Base-by-base conservation (phyloP, 2,329 filamentous ascomycete species). In the Penicillium freii region DNA sequence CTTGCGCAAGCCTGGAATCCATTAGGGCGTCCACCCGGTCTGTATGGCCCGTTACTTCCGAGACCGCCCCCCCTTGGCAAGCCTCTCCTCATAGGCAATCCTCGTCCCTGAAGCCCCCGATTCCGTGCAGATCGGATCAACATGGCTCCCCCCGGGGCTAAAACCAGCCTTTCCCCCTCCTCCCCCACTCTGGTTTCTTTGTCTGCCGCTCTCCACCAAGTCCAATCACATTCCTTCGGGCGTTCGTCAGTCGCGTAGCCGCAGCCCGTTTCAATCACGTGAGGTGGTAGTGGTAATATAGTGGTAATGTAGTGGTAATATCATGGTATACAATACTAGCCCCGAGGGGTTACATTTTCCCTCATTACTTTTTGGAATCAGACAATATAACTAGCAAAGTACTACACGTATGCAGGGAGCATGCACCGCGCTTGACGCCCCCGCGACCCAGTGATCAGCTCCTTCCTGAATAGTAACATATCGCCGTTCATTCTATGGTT, bases 81-180 rank as follows among this genome's bases (percentile, higher is more conserved):
- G 48, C 43, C 42, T 52, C 48, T 46, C 21, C 49, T 43, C 42
- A 36, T 29, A 31, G 51, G 21, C 29, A 25, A 25, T 56, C 19
- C 54, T 50, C 33, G 51, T 51, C 50, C 54, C 58, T 58, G 57
- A 51, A 59, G 55, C 53, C 62, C 60, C 60, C 63, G 58, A 56
- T 59, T 60, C 62, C 56, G 62, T 66, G 63, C 62, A 66, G 64
- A 66, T 66, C 63, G 53, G 63, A 64, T 66, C 63, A 65, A 59
- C 60, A 57, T 54, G 59, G 50, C 54, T 38, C 33, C 42, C 54
- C 48, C 59, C 21, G 51, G 47, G 59, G 45, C 57, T 54, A 57
- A 54, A 38, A 31, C 43, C 47, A 36, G 52, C 34, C 38, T 44
- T 38, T 33, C 4, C 52, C 21, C 46, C 31, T 54, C 42, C 45